phyloP scores from a whole-genome alignment of 768 basidiomycete species.

The Cytidiella melzeri region DNA sequence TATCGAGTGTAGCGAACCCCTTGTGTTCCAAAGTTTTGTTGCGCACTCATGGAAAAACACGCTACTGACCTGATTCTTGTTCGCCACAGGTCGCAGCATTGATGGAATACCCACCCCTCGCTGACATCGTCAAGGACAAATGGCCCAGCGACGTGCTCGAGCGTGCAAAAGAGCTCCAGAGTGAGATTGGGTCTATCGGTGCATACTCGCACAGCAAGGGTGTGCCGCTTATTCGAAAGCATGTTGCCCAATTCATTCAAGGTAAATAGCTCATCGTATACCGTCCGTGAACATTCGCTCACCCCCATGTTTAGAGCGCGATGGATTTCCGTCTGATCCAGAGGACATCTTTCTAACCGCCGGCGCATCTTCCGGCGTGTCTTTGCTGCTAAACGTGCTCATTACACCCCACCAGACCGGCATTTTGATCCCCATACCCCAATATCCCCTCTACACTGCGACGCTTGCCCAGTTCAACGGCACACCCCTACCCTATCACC shows the following conservation, averaged over 20 bases:
- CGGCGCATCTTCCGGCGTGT: constrained; percentile 94
- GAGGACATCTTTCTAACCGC: constrained; percentile 90
- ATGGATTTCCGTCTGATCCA: constrained; percentile 80
- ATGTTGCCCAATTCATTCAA: constrained; percentile 85
- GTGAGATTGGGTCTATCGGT: constrained; percentile 87
- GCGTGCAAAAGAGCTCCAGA: constrained; percentile 73
- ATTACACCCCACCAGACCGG: constrained; percentile 64
- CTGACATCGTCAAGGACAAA: constrained; percentile 63
- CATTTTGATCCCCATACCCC: constrained; percentile 93
- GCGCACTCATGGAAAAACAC: constrained; percentile 1
- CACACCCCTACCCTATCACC: constrained; percentile 80
- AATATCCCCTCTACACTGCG: constrained; percentile 97
- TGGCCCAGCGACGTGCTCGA: constrained; percentile 85
- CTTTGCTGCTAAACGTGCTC: constrained; percentile 75
- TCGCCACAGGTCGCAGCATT: constrained; percentile 71
- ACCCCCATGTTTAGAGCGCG: constrained; percentile 55
- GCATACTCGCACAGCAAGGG: constrained; percentile 97
- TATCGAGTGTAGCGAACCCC: neutral
- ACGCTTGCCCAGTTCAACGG: constrained; percentile 83
- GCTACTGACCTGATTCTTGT: constrained; percentile 3
- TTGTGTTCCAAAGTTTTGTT: neutral
- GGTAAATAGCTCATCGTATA: constrained; percentile 39
- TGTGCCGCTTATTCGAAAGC: constrained; percentile 78
- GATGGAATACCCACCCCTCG: constrained; percentile 85
- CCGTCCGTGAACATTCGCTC: neutral